Evolutionary conservation across 495 filamentous ascomycete genomes (phyloP), one percentile per base, ranked within the genome.

Genomic region (Aspergillus kassunensis): DNA sequence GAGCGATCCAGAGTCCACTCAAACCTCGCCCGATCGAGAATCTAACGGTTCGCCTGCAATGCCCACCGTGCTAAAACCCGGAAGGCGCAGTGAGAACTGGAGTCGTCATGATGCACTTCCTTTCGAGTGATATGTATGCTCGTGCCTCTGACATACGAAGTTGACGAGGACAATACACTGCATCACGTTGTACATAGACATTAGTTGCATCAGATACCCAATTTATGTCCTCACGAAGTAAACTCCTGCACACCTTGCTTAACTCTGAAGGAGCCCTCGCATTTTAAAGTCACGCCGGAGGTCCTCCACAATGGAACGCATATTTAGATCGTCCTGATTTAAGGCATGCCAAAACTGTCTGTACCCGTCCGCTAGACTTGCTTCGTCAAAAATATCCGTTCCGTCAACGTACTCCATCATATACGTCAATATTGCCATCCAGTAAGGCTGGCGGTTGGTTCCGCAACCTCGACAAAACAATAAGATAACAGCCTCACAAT

Each of bases 361-460:
- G n/a, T n/a, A n/a, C n/a, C n/a, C n/a, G n/a, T n/a, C n/a, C n/a
- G n/a, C n/a, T n/a, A n/a, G n/a, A n/a, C n/a, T n/a, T n/a, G n/a
- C n/a, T n/a, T n/a, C n/a, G n/a, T n/a, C n/a, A n/a, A 68, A 49
- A 30, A 63, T 36, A 23, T 56, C 57, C 40, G 50, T 61, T 44
- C 41, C 62, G 49, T 64, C 62, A 41, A 67, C 58, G 23, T 49
- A 61, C 39, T 63, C 59, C 23, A 61, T 5, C 9, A 67, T 43
- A 53, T 65, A 65, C 0, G 59, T 61, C 46, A 67, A 45, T 13
- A 63, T 57, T 29, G 57, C 55, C 52, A 63, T 47, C 62, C 62
- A 65, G 19, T 66, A 63, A 51, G 13, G 20, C 42, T 53, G 47
- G 36, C 24, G 44, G 16, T 16, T 1, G 35, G 12, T 56, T 4